phyloP scores from a whole-genome alignment of 2,329 filamentous ascomycete genomes.

The Xylaria sp. region DNA sequence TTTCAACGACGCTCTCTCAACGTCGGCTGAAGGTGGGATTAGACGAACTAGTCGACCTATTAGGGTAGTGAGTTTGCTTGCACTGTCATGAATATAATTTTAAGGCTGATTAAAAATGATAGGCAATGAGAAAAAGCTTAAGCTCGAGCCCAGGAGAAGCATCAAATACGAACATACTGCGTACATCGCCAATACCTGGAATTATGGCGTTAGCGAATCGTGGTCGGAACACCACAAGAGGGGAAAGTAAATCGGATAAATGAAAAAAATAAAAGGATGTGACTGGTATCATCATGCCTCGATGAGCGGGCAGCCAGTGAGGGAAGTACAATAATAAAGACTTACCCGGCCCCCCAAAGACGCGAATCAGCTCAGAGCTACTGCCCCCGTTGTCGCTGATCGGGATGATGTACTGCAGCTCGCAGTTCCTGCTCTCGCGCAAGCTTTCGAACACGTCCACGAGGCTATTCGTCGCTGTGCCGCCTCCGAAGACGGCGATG shows the following conservation, averaged over 20 bases:
- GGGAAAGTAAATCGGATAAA: background rate
- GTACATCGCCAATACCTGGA: constrained; percentile 43
- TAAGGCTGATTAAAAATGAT: background rate
- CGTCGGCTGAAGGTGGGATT: constrained; percentile 71
- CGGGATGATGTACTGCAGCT: constrained; percentile 85
- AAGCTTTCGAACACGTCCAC: constrained; percentile 85
- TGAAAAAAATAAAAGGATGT: background rate
- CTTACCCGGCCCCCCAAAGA: constrained; percentile 88
- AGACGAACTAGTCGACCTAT: constrained; percentile 85
- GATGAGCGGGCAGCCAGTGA: no score
- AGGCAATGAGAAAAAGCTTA: no score
- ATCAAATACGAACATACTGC: constrained; percentile 34
- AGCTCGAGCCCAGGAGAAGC: background rate
- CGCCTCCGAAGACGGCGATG: constrained; percentile 88
- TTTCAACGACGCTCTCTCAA: constrained; percentile 77
- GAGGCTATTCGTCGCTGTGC: constrained; percentile 91
- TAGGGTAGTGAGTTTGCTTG: background rate
- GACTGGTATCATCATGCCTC: no score
- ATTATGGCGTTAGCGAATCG: background rate
- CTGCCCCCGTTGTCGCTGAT: constrained; percentile 96
- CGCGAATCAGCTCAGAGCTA: constrained; percentile 89
- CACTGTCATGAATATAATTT: background rate
- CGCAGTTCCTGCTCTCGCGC: constrained; percentile 67
- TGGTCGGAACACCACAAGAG: background rate
- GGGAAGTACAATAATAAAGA: background rate